phyloP scores from a whole-genome alignment of 129 eudicot genomes.

The Mikania micrantha region DNA sequence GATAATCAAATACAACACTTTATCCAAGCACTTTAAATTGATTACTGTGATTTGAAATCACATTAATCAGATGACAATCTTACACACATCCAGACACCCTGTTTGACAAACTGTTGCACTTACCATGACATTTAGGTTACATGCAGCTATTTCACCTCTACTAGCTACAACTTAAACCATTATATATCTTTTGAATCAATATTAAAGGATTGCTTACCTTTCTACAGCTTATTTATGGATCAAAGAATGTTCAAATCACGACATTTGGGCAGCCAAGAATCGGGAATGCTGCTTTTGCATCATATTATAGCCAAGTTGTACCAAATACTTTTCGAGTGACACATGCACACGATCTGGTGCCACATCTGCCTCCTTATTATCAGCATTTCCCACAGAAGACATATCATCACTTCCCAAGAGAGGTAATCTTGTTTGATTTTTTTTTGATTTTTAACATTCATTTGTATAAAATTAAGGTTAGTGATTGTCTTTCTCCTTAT shows the following conservation, averaged over 20 bases:
- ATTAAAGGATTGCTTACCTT: neutral
- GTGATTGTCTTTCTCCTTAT: neutral
- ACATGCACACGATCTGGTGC: constrained; percentile 81
- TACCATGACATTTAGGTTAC: no score
- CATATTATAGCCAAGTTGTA: constrained; percentile 59
- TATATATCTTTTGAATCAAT: neutral
- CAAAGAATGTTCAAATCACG: constrained; percentile 56
- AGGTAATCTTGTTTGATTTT: constrained; percentile 44
- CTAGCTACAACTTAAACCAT: neutral
- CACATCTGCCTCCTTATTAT: constrained; percentile 96
- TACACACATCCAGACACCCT: no score
- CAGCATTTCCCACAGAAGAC: constrained; percentile 64
- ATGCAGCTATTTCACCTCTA: neutral
- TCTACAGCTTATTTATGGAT: constrained; percentile 57
- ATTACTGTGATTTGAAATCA: no score
- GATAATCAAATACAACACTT: no score
- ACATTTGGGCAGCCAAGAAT: constrained; percentile 97
- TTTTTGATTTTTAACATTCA: neutral
- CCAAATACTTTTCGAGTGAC: constrained; percentile 87
- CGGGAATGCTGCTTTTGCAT: constrained; percentile 84
- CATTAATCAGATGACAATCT: no score
- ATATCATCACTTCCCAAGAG: constrained; percentile 90
- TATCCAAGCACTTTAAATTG: neutral
- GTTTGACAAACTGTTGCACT: neutral
- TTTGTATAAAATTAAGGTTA: neutral